Conservation (phyloP, 192 early-diverging fungal genomes). For the Backusella mclennaniae region DNA sequence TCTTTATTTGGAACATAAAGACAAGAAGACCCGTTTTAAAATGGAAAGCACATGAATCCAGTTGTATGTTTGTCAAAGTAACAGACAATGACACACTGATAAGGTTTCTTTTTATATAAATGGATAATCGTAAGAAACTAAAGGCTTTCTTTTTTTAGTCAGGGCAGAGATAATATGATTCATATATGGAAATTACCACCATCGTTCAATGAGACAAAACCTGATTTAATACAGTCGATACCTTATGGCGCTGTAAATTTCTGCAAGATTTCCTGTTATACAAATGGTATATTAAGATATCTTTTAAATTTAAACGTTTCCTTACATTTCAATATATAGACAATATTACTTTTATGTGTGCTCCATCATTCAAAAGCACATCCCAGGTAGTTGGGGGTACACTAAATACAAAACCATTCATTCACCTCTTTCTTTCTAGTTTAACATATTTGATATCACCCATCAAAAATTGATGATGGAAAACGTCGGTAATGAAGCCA, state of each 20-base stretch:
- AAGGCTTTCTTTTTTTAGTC: neutral
- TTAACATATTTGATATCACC: slow-evolving; percentile 31
- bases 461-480: neutral
- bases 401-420: neutral
- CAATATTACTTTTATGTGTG: slow-evolving; percentile 7
- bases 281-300: neutral
- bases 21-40: slow-evolving; percentile 23
- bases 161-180: slow-evolving; percentile 35
- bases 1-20: slow-evolving; percentile 29
- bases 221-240: slow-evolving; percentile 1
- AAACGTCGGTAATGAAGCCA: neutral
- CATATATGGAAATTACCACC: slow-evolving; percentile 27
- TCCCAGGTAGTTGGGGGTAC: slow-evolving; percentile 5
- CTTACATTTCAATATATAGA: neutral
- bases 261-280: slow-evolving; percentile 27
- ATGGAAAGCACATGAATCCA: slow-evolving; percentile 31
- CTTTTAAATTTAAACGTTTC: no score
- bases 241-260: slow-evolving; percentile 26
- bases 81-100: slow-evolving; percentile 15
- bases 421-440: slow-evolving; percentile 4
- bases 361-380: slow-evolving; percentile 25
- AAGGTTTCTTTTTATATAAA: slow-evolving; percentile 13
- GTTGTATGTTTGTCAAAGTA: slow-evolving; percentile 18
- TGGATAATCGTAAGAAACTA: neutral
- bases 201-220: neutral